These are phyloP conservation scores for Dimocarpus longan DNA, from an alignment of 345 rosid genomes.

Conservation along the genomic window DNA sequence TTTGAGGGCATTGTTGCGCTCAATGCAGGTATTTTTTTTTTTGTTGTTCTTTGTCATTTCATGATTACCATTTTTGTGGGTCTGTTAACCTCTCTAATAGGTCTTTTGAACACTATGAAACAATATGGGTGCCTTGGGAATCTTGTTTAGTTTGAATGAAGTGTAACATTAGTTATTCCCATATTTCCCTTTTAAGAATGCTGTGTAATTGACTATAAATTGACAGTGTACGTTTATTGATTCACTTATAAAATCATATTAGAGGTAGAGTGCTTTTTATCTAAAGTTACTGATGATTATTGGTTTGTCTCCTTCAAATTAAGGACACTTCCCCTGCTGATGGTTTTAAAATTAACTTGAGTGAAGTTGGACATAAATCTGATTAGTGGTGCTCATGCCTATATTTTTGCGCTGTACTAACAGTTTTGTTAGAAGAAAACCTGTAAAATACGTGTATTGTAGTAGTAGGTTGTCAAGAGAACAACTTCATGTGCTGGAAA, in stretches of 20 bases:
- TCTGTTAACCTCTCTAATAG: background rate
- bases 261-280: background rate
- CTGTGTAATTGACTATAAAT: background rate
- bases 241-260: background rate
- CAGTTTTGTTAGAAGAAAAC: background rate
- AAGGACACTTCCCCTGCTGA: background rate
- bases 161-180: background rate
- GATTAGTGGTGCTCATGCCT: background rate
- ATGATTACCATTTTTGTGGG: background rate
- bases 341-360: background rate
- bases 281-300: background rate
- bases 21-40: conserved; percentile 71
- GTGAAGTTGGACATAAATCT: background rate
- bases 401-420: background rate
- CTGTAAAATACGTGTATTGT: background rate
- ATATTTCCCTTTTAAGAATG: background rate
- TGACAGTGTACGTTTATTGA: background rate
- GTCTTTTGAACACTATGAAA: background rate
- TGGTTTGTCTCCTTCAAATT: background rate
- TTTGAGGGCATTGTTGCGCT: conserved; percentile 81
- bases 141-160: background rate
- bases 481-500: background rate
- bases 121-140: background rate
- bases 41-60: background rate
- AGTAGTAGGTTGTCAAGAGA: background rate